Evolutionary conservation across 1,284 basidiomycete species (phyloP), one percentile per base, ranked within the genome.

Genomic region (Wolfiporia cocos): DNA sequence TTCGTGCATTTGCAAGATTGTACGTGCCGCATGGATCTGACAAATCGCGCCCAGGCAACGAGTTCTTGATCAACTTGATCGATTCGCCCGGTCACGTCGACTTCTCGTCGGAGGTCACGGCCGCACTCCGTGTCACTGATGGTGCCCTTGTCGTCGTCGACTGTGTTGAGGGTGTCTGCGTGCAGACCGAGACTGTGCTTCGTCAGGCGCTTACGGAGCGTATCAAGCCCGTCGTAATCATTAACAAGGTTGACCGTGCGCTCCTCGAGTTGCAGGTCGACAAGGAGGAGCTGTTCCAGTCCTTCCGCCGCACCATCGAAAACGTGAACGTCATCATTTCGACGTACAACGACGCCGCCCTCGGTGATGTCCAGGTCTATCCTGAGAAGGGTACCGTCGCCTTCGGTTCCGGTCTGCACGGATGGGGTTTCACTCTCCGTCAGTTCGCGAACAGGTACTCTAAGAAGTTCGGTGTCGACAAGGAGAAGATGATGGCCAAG

Each of bases 191-290:
- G 76, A 99, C 96, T 35, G 96, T 99, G 51, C 81, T 99, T 48
- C 93, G 96, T 61, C 96, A 99, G 67, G 91, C 96, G 47, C 81
- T 99, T 43, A 82, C 84, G 47, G 96, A 99, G 76, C 93, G 96
- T 70, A 98, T 99, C 77, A 99, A 97, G 77, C 96, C 96, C 57
- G 95, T 99, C 62, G 85, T 98, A 61, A 86, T 97, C 73, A 94
- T 99, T 75, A 99, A 99, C 86, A 99, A 99, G 81, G 94, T 99
- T 63, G 96, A 99, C 73, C 95, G 96, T 67, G 96, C 96, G 48
- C 83, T 99, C 42, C 91, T 99, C 59, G 96, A 99, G 73, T 84
- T 99, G 48, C 96, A 99, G 71, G 90, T 98, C 54, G 75, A 80
- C 66, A 98, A 99, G 76, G 96, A 99, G 69, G 86, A 90, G 57